Evolutionary conservation across 495 filamentous ascomycete species (phyloP).

Genomic region (Penicillium psychrofluorescens): DNA sequence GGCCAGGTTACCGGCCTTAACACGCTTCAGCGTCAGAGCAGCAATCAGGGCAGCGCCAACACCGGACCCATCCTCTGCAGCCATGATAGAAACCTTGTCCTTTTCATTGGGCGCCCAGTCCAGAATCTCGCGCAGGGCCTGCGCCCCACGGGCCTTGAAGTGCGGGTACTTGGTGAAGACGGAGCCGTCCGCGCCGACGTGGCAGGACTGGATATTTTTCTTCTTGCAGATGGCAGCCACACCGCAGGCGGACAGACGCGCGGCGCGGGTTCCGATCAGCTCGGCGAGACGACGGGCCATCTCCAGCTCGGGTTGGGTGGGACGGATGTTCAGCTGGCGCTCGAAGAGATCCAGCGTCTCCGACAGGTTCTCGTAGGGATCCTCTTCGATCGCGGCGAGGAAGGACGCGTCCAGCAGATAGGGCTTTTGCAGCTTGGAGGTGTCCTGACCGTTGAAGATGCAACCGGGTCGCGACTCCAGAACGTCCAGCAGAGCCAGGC

Average conservation of each 20-base stretch:
- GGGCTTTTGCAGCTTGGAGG: slow-evolving; percentile 66
- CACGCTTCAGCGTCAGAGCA: slow-evolving; percentile 81
- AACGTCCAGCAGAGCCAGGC: slow-evolving; percentile 79
- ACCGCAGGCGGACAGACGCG: slow-evolving; percentile 86
- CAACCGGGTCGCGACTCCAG: slow-evolving; percentile 66
- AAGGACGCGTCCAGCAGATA: slow-evolving; percentile 90
- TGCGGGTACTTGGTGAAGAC: slow-evolving; percentile 99
- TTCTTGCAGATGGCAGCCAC: slow-evolving; percentile 93
- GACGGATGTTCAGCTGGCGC: slow-evolving; percentile 58
- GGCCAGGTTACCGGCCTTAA: slow-evolving; percentile 67
- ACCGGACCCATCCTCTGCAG: slow-evolving; percentile 90
- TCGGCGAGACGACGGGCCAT: slow-evolving; percentile 82
- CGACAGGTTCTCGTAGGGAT: slow-evolving; percentile 87
- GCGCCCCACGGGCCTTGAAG: slow-evolving; percentile 85
- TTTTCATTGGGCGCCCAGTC: slow-evolving; percentile 75
- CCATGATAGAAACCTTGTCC: slow-evolving; percentile 78
- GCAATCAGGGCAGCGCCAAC: slow-evolving; percentile 96
- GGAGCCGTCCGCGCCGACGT: slow-evolving; percentile 91
- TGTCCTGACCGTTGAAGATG: slow-evolving; percentile 80
- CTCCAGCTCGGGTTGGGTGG: slow-evolving; percentile 70
- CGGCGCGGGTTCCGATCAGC: slow-evolving; percentile 88
- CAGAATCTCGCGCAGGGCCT: slow-evolving; percentile 85
- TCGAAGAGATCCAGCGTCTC: slow-evolving; percentile 79
- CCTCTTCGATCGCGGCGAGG: slow-evolving; percentile 91
- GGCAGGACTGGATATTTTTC: slow-evolving; percentile 80